Evolutionary conservation across 1,284 basidiomycete genomes (phyloP), one percentile per base, ranked within the genome.

Genomic region (Dichomitus squalens): DNA sequence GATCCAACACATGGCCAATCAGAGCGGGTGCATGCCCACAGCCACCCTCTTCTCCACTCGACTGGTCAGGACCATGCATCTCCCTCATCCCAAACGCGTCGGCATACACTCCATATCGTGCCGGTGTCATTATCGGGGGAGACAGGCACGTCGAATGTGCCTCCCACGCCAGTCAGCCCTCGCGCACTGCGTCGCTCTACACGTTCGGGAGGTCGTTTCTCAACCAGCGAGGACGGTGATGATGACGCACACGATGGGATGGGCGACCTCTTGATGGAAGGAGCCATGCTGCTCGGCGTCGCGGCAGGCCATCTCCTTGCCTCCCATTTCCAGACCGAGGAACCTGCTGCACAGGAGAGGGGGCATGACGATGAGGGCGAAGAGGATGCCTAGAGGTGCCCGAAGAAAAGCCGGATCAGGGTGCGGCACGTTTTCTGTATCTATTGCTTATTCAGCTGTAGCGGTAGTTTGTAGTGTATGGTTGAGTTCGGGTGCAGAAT

Each of bases 121-220:
- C 44, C 44, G 12, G 14, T n/a, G 11, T 20, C 52, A 11, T 31
- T 31, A 14, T 31, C 41, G 16, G 39, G 23, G 9, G 7, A 21
- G 33, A 7, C 27, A 3, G 35, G 52, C 16, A 18, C 27, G n/a
- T 21, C 14, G 7, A 33, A 18, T 6, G 18, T 25, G 8, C 51
- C 51, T 14, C 5, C 29, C 3, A 52, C 51, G 8, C 51, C 51
- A 12, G 29, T 23, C 25, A 47, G 34, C 20, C 52, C 43, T 8
- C 52, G 52, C 25, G 34, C 35, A n/a, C 20, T 23, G 18, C 52
- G 52, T 38, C 52, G 52, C 12, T n/a, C 35, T 14, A 53, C 43
- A 23, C 52, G 52, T 9, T 20, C 41, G 34, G 43, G 43, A 23
- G 29, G 43, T 18, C 52, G 11, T 16, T 46, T 47, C 52, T 53